phyloP scores from a whole-genome alignment of 106 monocot species.

The Ottelia alismoides region DNA sequence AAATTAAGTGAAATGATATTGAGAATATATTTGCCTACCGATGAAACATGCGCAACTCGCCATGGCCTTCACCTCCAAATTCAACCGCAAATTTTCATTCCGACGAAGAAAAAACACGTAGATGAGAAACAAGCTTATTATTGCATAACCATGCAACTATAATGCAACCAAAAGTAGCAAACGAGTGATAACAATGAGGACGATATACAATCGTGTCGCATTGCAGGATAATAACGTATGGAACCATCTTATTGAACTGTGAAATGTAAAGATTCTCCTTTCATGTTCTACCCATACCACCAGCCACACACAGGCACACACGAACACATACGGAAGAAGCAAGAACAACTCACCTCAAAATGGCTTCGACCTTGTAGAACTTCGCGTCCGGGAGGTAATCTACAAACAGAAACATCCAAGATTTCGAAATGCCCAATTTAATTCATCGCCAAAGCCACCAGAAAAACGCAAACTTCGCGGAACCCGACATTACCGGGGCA shows the following conservation, averaged over 20 bases:
- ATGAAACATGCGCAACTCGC: slow-evolving; percentile 70
- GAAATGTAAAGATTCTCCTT: too few relatives aligned
- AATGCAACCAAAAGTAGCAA: too few relatives aligned
- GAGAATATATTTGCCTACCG: slow-evolving; percentile 28
- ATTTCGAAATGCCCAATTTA: not conserved
- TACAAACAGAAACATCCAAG: not conserved
- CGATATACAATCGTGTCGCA: too few relatives aligned
- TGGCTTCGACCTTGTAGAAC: slow-evolving; percentile 59
- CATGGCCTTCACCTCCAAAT: slow-evolving; percentile 39
- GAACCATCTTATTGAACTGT: too few relatives aligned
- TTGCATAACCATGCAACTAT: too few relatives aligned
- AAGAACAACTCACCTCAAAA: slow-evolving; percentile 28
- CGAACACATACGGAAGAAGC: not conserved
- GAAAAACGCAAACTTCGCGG: not conserved
- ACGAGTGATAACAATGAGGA: too few relatives aligned
- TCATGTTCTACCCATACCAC: too few relatives aligned
- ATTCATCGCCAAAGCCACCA: not conserved
- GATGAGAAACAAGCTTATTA: too few relatives aligned
- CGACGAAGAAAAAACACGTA: not conserved
- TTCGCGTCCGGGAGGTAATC: slow-evolving; percentile 34
- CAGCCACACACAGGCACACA: not conserved
- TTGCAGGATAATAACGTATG: too few relatives aligned
- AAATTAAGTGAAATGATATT: not conserved
- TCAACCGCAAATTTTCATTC: too few relatives aligned
- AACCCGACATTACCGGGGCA: not conserved